A percentile compares a stretch with the other conserved stretches of the same genome.
Evolutionary conservation across 139 green algal genomes (phyloP).

Genomic region (Spirogloea muscicola): DNA sequence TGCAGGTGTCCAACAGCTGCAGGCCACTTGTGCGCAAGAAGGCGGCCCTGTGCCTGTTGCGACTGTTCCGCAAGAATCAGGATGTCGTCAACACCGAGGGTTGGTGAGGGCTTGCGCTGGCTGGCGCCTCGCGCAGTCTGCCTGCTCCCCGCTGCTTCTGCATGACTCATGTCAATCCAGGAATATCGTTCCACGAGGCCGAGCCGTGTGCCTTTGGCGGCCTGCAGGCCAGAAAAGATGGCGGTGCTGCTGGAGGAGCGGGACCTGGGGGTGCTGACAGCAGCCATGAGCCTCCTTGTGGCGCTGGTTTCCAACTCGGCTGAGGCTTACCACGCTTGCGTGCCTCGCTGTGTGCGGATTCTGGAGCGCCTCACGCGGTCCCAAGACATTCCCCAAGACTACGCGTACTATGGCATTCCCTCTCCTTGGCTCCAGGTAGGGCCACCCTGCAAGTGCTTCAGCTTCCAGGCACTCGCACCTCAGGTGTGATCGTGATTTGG

Average conservation of each 20-base stretch:
- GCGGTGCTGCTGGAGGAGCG: constrained; percentile 80
- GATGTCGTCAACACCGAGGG: constrained; percentile 64
- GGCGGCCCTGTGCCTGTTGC: constrained; percentile 88
- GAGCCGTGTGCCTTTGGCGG: no score
- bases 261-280: constrained; percentile 84
- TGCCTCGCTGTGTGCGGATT: constrained; percentile 72
- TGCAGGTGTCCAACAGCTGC: constrained; percentile 47
- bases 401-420: constrained; percentile 97
- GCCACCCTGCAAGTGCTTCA: no score
- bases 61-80: constrained; percentile 84
- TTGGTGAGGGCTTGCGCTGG: no score
- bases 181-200: no score
- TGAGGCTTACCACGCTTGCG: constrained; percentile 71
- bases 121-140: no score
- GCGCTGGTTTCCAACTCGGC: constrained; percentile 63
- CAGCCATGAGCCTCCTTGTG: constrained; percentile 74
- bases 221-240: constrained; percentile 56
- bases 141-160: no score
- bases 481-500: no score
- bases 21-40: constrained; percentile 93
- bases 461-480: no score
- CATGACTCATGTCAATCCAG: no score
- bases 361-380: constrained; percentile 72
- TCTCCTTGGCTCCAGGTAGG: constrained; percentile 93
- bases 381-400: constrained; percentile 82